A percentile compares a stretch with the other conserved stretches of the same genome.
phyloP scores from a whole-genome alignment of 352 stramenopile species.

The Phytophthora agathidicida region DNA sequence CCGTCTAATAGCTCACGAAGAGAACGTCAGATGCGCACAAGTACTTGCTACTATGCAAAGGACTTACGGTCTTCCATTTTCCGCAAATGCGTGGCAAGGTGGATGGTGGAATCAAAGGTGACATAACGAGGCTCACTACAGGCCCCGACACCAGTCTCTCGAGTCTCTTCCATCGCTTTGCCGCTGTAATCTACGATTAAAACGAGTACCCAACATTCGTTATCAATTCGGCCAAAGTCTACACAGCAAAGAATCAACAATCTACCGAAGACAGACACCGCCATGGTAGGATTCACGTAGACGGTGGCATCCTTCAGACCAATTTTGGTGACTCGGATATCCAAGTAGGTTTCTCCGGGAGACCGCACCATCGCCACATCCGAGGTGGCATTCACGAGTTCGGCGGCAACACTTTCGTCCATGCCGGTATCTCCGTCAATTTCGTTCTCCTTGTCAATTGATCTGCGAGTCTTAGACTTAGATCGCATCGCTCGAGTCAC shows the following conservation, averaged over 20 bases:
- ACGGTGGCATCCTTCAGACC: slow-evolving; percentile 68
- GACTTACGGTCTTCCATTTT: slow-evolving; percentile 60
- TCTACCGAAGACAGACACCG: slow-evolving; percentile 65
- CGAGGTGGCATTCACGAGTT: slow-evolving; percentile 22
- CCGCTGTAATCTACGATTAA: slow-evolving; percentile 44
- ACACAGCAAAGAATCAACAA: background rate
- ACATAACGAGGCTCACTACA: slow-evolving; percentile 53
- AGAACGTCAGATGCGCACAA: background rate
- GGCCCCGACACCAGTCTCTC: slow-evolving; percentile 52
- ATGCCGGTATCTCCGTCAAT: slow-evolving; percentile 27
- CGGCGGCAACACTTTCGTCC: slow-evolving; percentile 21
- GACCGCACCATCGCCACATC: slow-evolving; percentile 21
- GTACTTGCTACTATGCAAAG: background rate
- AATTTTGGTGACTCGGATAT: slow-evolving; percentile 59
- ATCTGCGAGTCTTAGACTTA: slow-evolving; percentile 35
- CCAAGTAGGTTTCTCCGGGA: slow-evolving; percentile 50
- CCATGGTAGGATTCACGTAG: slow-evolving; percentile 70
- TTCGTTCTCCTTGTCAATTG: slow-evolving; percentile 39
- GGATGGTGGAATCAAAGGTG: slow-evolving; percentile 47
- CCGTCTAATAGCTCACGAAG: slow-evolving; percentile 37
- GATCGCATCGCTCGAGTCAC: slow-evolving; percentile 15
- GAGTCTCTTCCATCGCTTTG: slow-evolving; percentile 57
- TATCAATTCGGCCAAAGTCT: no score
- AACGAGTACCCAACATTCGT: background rate
- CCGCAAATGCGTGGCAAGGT: slow-evolving; percentile 56